Evolutionary conservation across 208 protist genomes (phyloP).

Genomic region (Leptomonas pyrrhocoris): DNA sequence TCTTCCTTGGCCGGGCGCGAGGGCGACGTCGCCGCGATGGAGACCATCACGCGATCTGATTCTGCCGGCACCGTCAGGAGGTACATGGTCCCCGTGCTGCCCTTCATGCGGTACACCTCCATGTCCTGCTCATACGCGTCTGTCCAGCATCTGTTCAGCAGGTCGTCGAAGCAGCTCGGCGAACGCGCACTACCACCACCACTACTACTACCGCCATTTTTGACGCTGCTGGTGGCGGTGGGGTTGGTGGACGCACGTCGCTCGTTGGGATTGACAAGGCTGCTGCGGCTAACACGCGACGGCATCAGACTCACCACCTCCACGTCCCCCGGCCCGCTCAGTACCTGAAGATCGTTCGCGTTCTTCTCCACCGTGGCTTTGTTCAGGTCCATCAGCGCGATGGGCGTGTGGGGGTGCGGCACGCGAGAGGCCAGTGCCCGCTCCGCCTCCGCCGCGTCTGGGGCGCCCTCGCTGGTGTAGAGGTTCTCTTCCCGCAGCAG

Average conservation of each 20-base stretch:
- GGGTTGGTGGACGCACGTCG: background rate
- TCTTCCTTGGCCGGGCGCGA: too few species aligned
- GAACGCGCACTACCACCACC: background rate
- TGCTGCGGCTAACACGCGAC: conserved; percentile 25
- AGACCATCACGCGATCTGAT: background rate
- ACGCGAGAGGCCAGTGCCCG: conserved; percentile 1
- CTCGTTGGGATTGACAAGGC: background rate
- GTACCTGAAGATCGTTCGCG: conserved; percentile 28
- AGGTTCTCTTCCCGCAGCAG: conserved; percentile 38
- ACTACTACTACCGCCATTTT: too few species aligned
- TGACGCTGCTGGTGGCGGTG: too few species aligned
- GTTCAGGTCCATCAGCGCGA: conserved; percentile 41
- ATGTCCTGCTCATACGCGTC: conserved; percentile 17
- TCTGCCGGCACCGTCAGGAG: conserved; percentile 34
- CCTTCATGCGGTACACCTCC: conserved; percentile 47
- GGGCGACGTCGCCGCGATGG: background rate
- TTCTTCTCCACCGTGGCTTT: conserved; percentile 1
- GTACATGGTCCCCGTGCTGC: conserved; percentile 32
- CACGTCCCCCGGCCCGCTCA: conserved; percentile 46
- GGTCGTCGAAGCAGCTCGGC: background rate
- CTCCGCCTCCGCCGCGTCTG: background rate
- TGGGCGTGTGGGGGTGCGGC: conserved; percentile 44
- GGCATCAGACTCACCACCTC: conserved; percentile 39
- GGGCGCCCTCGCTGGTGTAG: background rate
- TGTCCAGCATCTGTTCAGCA: conserved; percentile 16